Evolutionary conservation across 2,329 filamentous ascomycete species (phyloP), one percentile per base, ranked within the genome.

Genomic region (Fusarium sp.): DNA sequence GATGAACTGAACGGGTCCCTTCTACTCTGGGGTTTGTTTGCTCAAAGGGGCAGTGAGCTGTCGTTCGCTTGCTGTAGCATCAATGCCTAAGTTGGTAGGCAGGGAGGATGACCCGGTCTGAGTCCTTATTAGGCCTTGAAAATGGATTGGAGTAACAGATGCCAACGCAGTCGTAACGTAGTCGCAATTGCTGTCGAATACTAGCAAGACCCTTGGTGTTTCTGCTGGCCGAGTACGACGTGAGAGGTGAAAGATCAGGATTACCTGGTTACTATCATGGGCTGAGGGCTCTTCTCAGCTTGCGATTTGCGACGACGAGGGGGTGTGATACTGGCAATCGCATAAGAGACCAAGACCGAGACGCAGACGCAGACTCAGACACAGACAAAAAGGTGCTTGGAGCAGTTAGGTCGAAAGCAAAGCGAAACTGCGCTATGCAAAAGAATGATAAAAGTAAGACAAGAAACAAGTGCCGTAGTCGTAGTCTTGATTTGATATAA

Each of bases 1-100:
- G 56, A 63, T 56, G 51, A 69, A 68, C 48, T 68, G 59, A 69
- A 64, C 66, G 70, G 70, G 66, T 58, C 56, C 32, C 42, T 56
- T 72, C 66, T 51, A 17, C 51, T 38, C 67, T 57, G 60, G 70
- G 70, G 54, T 41, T 62, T 73, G 55, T 65, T 70, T 70, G 63
- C 71, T 74, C 66, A 51, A 72, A 62, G 61, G 44, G 63, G 72
- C 24, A 75, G 63, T 75, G 72, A 72, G 68, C 63, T 66, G 61
- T 63, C 53, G 65, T 48, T 68, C 39, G 59, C 42, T 50, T 36
- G 64, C 24, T 28, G 66, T 72, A 60, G 50, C 50, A 69, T 56
- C 57, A 69, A 63, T 69, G 65, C 65, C 65, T 35, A 69, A 69
- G 66, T 55, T 55, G 51, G 51, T 63, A 41, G 56, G 38, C 38